Evolutionary conservation across 306 rosid genomes (phyloP).

Genomic region (Trichosanthes cucumerina): DNA sequence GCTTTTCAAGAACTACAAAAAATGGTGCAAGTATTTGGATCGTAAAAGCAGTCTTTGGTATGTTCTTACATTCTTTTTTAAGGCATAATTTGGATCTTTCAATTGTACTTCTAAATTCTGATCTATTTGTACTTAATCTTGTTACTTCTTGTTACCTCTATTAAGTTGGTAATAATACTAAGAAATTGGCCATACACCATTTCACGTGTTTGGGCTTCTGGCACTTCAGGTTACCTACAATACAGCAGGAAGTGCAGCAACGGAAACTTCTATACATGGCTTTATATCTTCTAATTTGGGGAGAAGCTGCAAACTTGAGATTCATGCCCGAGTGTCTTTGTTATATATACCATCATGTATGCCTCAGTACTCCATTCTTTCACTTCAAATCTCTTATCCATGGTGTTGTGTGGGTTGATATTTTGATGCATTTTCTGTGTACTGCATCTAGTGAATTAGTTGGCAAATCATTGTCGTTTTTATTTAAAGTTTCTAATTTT

Average conservation of each 20-base stretch:
- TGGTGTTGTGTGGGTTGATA: not conserved
- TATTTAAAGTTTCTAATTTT: not conserved
- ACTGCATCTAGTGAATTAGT: not conserved
- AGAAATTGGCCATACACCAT: not conserved
- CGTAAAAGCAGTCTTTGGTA: constrained; percentile 99
- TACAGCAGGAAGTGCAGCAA: constrained; percentile 98
- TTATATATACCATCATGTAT: constrained; percentile 95
- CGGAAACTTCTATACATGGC: constrained; percentile 95
- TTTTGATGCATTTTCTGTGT: not conserved
- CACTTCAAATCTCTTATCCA: not conserved
- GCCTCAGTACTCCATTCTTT: constrained; percentile 9
- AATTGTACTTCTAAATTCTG: not conserved
- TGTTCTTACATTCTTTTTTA: constrained; percentile 17
- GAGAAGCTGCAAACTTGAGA: constrained; percentile 97
- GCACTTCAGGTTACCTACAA: constrained; percentile 81
- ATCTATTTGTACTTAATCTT: not conserved
- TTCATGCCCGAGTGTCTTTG: constrained; percentile 99
- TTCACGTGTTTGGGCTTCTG: not conserved
- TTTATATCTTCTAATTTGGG: constrained; percentile 95
- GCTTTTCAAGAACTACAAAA: constrained; percentile 91
- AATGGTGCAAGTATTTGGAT: constrained; percentile 98
- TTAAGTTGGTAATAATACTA: not conserved
- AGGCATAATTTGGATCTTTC: not conserved
- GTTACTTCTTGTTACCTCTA: not conserved
- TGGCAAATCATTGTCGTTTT: not conserved